These are phyloP conservation scores for Marchantia polymorpha DNA, from an alignment of 225 moss, liverwort and hornwort species.

Conservation along the genomic window DNA sequence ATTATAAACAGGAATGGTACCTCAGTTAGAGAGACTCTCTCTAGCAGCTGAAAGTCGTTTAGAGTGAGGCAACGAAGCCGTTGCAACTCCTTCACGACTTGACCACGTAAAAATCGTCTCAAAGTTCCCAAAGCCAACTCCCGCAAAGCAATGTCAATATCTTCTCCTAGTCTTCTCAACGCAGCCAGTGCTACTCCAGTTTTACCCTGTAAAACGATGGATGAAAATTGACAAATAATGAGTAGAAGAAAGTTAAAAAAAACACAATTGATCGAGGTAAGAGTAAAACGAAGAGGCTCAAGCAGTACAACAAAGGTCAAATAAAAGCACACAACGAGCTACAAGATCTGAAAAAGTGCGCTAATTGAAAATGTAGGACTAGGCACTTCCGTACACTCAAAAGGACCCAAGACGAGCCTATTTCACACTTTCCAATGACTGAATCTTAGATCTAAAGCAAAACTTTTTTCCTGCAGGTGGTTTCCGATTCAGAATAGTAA, in stretches of 20 bases:
- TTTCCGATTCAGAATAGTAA: background rate
- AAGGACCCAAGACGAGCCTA: background rate
- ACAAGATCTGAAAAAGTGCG: background rate
- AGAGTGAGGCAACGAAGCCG: slow-evolving; percentile 63
- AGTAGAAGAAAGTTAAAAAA: no score
- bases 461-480: background rate
- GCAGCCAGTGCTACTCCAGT: slow-evolving; percentile 87
- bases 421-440: background rate
- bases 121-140: slow-evolving; percentile 90
- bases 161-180: slow-evolving; percentile 85
- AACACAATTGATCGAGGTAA: no score
- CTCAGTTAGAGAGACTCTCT: slow-evolving; percentile 73
- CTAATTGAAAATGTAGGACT: background rate
- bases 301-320: background rate
- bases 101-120: slow-evolving; percentile 70
- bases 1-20: slow-evolving; percentile 22
- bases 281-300: background rate
- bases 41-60: slow-evolving; percentile 73
- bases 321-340: background rate
- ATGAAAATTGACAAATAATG: no score
- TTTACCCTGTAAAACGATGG: slow-evolving; percentile 60
- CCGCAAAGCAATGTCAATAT: slow-evolving; percentile 74
- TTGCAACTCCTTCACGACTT: slow-evolving; percentile 73
- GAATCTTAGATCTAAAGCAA: background rate
- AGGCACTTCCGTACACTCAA: background rate